Evolutionary conservation across 805 yeast genomes (phyloP), one percentile per base, ranked within the genome.

Genomic region (Wickerhamomyces queroliae): DNA sequence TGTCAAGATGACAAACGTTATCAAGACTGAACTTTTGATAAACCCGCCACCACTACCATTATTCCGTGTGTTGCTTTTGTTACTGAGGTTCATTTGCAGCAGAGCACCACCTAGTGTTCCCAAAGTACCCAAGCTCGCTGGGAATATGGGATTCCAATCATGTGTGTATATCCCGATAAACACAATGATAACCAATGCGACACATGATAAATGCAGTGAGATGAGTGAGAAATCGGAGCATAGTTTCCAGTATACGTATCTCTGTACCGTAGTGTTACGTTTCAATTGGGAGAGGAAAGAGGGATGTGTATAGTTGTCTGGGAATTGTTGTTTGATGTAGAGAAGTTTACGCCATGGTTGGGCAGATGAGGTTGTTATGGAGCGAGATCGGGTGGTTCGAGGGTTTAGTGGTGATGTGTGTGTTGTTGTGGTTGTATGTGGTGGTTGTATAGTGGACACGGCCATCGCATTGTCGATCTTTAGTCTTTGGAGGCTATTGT

Each of bases 271-370:
- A 20, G 88, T 68, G 61, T 88, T 88, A 29, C 93, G 66, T 47
- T 77, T 77, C 43, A 88, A 68, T 55, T 84, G 95, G 3, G 88
- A 78, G n/a, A 90, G 67, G 56, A 91, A 91, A 3, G 89, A 73
- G 2, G 66, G 62, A 55, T 89, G 95, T 2, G 95, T 91, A 62
- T 86, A 87, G 60, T 90, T 93, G 58, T 91, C 99, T 0, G 95
- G 95, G 54, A 80, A 90, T 12, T 83, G 83, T 57, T 90, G 96
- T 41, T 75, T 72, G 25, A 83, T 73, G 82, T 95, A 93, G 11
- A 91, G 70, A 28, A 89, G 74, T 53, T 93, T 84, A 52, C 82
- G 74, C 98, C 98, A 90, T 18, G 78, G 78, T 27, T 57, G 50
- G 26, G 30, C 3, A 22, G 11, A 28, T n/a, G 25, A 16, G 4